A percentile compares a stretch with the other conserved stretches of the same genome.
phyloP scores from a whole-genome alignment of 2,329 filamentous ascomycete species.

The Atkinsonella texensis region DNA sequence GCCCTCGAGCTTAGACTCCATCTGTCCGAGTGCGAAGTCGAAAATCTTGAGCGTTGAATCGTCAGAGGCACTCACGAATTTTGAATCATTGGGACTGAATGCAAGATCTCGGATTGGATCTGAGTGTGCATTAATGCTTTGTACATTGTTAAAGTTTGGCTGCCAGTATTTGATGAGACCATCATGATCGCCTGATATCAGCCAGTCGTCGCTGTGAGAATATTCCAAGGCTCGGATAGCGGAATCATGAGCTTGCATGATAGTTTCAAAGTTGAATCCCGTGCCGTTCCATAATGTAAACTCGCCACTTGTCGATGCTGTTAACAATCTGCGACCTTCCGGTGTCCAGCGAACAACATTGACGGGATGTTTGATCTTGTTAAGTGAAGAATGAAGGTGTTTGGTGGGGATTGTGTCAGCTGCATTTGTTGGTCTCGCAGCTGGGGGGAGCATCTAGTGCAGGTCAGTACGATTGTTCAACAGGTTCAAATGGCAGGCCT shows the following conservation, averaged over 20 bases:
- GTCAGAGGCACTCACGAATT: constrained; percentile 93
- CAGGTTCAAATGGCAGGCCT: not conserved
- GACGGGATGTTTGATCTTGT: constrained; percentile 95
- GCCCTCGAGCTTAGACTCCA: constrained; percentile 76
- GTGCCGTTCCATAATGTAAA: constrained; percentile 99
- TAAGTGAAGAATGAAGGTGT: constrained; percentile 92
- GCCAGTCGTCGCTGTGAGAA: constrained; percentile 93
- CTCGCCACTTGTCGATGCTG: constrained; percentile 90
- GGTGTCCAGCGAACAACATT: constrained; percentile 97
- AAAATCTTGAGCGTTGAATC: constrained; percentile 91
- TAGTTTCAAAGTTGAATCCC: constrained; percentile 98
- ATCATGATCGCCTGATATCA: constrained; percentile 89
- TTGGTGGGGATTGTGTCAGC: constrained; percentile 88
- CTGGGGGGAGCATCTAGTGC: constrained; percentile 70
- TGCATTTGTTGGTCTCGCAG: constrained; percentile 59
- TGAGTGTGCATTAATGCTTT: constrained; percentile 81
- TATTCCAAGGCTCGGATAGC: constrained; percentile 75
- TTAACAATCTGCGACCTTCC: constrained; percentile 81
- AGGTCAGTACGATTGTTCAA: constrained; percentile 8
- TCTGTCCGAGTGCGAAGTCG: constrained; percentile 78
- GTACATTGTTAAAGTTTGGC: constrained; percentile 97
- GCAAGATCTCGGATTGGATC: constrained; percentile 85
- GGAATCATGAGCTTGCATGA: constrained; percentile 93
- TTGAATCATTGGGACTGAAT: constrained; percentile 86
- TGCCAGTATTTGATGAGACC: constrained; percentile 98